Base-by-base conservation (phyloP, 2,329 filamentous ascomycete species). In the Talaromyces rugulosus region DNA sequence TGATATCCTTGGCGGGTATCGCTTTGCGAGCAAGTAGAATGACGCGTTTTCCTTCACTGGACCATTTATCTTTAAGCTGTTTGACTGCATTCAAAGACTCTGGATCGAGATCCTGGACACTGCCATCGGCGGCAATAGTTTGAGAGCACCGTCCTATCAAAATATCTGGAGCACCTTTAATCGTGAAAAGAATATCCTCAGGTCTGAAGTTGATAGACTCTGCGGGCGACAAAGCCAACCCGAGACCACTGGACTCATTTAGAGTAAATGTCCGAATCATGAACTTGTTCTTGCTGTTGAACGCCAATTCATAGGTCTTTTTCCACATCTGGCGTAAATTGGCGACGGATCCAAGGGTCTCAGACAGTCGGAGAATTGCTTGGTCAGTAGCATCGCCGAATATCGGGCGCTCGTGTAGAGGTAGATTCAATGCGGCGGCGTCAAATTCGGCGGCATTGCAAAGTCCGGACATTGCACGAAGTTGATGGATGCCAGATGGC, bases 221-320 rank as follows among this genome's bases (percentile, higher is more conserved):
- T 16, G 47, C 50, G 2, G 54, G 14, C 2, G 73, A 74, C 44
- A 82, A 66, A 2, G 65, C 56, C 11, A 64, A 40, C 16, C 65
- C 66, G 4, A 62, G n/a, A 1, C 62, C 59, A 34, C 61, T 53
- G 2, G 63, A 53, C n/a, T 69, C 63, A 8, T 62, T 61, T 0
- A 71, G 71, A 11, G 79, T 79, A 56, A 88, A 83, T 0, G 87
- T 82, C 36, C 85, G 82, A 60, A 92, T 84, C 86, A 92, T 92
- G 71, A 87, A 92, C 74, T 93, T 93, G 77, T 92, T 92, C 79
- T 91, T 91, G 76, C 88, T 91, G 77, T 92, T 92, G 74, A 93
- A 93, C 0, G 88, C 85, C 31, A 91, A 78, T 59, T 89, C 86
- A 67, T 87, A 92, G 1, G 84, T 82, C 58, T 84, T 87, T 58